These are phyloP conservation scores for Russula griseocarnosa DNA, from an alignment of 768 basidiomycete species.

Conservation along the genomic window DNA sequence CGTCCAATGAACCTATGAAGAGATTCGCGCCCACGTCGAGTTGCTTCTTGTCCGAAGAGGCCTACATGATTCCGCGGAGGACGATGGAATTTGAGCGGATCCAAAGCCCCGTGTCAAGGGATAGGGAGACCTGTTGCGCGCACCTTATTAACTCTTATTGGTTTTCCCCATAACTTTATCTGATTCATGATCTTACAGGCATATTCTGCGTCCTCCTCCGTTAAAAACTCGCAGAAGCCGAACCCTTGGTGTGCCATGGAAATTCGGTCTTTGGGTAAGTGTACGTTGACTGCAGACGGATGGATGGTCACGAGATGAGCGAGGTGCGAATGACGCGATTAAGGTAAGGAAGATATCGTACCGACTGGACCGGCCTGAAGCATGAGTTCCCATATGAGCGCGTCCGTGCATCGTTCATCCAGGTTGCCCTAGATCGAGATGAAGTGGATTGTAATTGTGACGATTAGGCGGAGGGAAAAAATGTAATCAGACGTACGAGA, in stretches of 20 bases:
- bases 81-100: constrained; percentile 14
- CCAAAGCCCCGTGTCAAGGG: neutral
- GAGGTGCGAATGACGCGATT: neutral
- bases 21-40: constrained; percentile 97
- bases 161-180: constrained; percentile 98
- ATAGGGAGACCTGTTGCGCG: constrained; percentile 32
- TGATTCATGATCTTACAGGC: constrained; percentile 99
- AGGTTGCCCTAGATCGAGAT: constrained; percentile 75
- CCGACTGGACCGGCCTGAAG: constrained; percentile 98
- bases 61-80: constrained; percentile 44
- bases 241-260: constrained; percentile 99
- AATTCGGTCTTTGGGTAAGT: constrained; percentile 96
- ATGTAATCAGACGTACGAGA: constrained; percentile 38
- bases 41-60: constrained; percentile 97
- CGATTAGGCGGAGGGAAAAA: neutral
- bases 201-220: constrained; percentile 99
- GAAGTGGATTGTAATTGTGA: neutral
- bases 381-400: constrained; percentile 97
- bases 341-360: constrained; percentile 40
- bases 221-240: constrained; percentile 98
- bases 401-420: constrained; percentile 91
- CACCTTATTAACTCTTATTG: constrained; percentile 98
- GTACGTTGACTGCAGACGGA: constrained; percentile 74
- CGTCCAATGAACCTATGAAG: constrained; percentile 45
- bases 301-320: neutral